Percentiles rank a stretch among this genome's conserved stretches.
Conservation (phyloP, 306 rosid species). For the Trifolium dubium region DNA sequence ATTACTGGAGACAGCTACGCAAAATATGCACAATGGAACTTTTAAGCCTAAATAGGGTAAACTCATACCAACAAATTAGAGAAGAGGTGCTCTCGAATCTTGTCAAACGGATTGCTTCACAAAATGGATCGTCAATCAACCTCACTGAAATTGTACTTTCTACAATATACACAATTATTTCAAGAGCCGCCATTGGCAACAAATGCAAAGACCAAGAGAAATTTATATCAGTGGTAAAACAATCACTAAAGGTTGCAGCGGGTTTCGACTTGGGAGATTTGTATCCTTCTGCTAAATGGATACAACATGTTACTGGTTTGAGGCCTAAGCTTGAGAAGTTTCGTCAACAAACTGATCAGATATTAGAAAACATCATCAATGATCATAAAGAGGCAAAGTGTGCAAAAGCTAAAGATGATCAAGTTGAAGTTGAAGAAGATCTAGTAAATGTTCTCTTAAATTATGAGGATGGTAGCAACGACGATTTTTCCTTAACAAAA, state of each 20-base stretch:
- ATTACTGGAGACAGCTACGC: slow-evolving; percentile 41
- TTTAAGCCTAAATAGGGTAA: too few relatives aligned
- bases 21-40: slow-evolving; percentile 21
- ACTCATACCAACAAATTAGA: too few relatives aligned
- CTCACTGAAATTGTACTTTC: too few relatives aligned
- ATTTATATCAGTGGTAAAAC: background rate
- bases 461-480: slow-evolving; percentile 7
- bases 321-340: slow-evolving; percentile 11
- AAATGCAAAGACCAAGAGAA: background rate
- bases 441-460: slow-evolving; percentile 12
- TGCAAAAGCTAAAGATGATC: background rate
- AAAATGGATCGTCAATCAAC: too few relatives aligned
- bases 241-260: background rate
- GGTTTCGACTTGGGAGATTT: background rate
- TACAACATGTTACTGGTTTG: background rate
- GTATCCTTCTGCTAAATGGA: background rate
- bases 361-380: slow-evolving; percentile 7
- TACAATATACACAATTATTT: too few relatives aligned
- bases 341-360: background rate
- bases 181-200: background rate
- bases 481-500: background rate
- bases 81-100: too few relatives aligned
- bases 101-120: too few relatives aligned
- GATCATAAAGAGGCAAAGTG: slow-evolving; percentile 12
- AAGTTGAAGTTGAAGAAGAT: background rate